Evolutionary conservation across 345 rosid species (phyloP).

Genomic region (Mercurialis annua): DNA sequence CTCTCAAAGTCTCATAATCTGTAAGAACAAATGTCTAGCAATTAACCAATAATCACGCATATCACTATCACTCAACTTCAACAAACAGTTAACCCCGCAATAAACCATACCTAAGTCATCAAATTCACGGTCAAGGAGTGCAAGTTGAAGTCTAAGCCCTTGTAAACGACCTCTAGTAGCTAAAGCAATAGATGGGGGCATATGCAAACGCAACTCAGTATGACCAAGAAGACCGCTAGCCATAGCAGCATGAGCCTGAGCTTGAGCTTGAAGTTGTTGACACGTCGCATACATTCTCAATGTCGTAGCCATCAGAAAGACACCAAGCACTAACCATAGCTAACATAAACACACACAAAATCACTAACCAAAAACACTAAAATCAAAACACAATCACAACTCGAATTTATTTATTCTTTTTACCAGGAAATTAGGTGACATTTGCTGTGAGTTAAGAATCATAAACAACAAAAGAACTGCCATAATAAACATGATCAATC

Average conservation of each 20-base stretch:
- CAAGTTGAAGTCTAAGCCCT: conserved; percentile 34
- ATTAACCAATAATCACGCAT: neutral
- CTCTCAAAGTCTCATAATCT: conserved; percentile 34
- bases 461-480: conserved; percentile 31
- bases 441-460: conserved; percentile 30
- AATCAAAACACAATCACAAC: neutral
- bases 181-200: conserved; percentile 28
- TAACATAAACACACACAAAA: neutral
- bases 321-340: conserved; percentile 33
- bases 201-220: conserved; percentile 29
- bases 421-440: conserved; percentile 31
- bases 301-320: conserved; percentile 30
- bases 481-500: no score
- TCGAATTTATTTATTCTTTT: no score
- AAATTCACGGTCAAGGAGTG: conserved; percentile 29
- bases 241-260: conserved; percentile 26
- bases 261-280: conserved; percentile 35
- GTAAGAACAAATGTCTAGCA: neutral
- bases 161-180: conserved; percentile 33
- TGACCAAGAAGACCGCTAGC: conserved; percentile 31
- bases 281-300: conserved; percentile 33
- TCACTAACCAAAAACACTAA: neutral
- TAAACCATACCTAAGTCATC: conserved; percentile 25
- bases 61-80: neutral
- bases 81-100: neutral